Evolutionary conservation across 768 basidiomycete genomes (phyloP), one percentile per base, ranked within the genome.

Genomic region (Favolaschia claudopus): DNA sequence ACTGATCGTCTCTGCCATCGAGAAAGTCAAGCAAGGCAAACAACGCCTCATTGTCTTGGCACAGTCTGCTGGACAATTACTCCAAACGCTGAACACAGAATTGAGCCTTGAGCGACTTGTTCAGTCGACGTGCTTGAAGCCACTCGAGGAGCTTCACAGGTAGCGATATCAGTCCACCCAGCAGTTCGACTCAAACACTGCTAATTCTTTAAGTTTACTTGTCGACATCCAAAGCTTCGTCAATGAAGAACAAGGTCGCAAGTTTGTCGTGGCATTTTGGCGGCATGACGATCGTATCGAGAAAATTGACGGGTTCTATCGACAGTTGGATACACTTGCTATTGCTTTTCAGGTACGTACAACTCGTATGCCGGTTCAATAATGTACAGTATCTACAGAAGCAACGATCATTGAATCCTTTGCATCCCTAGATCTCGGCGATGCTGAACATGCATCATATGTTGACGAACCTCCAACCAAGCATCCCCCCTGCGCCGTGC

Each of bases 191-290:
- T 5, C 24, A 19, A 22, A 39, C 24, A 12, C 13, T 19, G 19
- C n/a, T 39, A 10, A 15, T 9, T 17, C n/a, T n/a, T n/a, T n/a
- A n/a, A 60, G 58, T 17, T 39, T 59, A 19, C 58, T 59, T 15
- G 28, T 19, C 7, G 51, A 60, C 8, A 43, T 60, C 6, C 14
- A 46, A 7, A 5, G 5, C 20, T 60, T 60, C 15, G 58, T 60
- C 17, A 14, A 15, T 1, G 20, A 48, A 24, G 59, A 60, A 34
- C 32, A 36, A 7, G 25, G 27, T 1, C 46, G 53, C 1, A 24
- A 14, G 3, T 60, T 60, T 19, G 28, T 60, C 22, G 55, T 38
- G 29, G 24, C 34, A 17, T 17, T 60, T 0, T 45, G 28, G 15
- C 48, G 19, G 2, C 32, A 36, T 5, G 59, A 60, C 7, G 38